Percentiles rank a stretch among this genome's conserved stretches.
phyloP scores from a whole-genome alignment of 139 green algal genomes.

The Micractinium conductrix region DNA sequence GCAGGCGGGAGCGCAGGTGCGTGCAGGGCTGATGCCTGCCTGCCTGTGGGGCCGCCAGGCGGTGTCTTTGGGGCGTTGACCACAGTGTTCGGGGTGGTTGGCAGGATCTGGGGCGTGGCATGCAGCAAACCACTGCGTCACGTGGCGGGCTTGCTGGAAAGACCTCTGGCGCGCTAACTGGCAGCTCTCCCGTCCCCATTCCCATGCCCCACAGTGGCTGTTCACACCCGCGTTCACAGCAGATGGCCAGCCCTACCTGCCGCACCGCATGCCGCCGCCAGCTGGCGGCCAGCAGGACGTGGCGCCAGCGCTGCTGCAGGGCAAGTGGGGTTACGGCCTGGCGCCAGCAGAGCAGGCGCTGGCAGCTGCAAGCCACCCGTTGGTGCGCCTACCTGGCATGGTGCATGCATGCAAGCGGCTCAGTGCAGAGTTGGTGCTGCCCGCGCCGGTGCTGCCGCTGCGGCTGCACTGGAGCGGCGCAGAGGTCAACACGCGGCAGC shows the following conservation, averaged over 20 bases:
- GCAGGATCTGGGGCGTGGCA: no score
- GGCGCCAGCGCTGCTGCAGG: slow-evolving; percentile 29
- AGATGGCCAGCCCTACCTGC: slow-evolving; percentile 4
- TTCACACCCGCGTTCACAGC: slow-evolving; percentile 2
- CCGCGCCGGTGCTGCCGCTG: slow-evolving; percentile 18
- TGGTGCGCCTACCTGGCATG: slow-evolving; percentile 26
- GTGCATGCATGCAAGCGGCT: slow-evolving; percentile 29
- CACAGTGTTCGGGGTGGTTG: no score
- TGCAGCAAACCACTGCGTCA: no score
- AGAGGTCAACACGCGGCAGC: neutral
- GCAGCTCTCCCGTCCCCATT: no score
- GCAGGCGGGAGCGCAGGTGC: neutral
- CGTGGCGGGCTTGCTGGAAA: no score
- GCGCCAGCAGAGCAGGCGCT: neutral
- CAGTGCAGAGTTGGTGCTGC: neutral
- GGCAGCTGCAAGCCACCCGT: neutral
- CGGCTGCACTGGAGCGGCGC: slow-evolving; percentile 8
- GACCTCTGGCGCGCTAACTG: no score
- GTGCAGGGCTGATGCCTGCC: no score
- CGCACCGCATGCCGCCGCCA: neutral
- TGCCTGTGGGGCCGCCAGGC: no score
- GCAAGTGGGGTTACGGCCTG: slow-evolving; percentile 39
- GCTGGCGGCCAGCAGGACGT: neutral
- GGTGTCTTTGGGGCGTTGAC: no score
- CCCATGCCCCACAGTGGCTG: neutral